Conservation (phyloP, 345 rosid species). For the Orychophragmus violaceus region DNA sequence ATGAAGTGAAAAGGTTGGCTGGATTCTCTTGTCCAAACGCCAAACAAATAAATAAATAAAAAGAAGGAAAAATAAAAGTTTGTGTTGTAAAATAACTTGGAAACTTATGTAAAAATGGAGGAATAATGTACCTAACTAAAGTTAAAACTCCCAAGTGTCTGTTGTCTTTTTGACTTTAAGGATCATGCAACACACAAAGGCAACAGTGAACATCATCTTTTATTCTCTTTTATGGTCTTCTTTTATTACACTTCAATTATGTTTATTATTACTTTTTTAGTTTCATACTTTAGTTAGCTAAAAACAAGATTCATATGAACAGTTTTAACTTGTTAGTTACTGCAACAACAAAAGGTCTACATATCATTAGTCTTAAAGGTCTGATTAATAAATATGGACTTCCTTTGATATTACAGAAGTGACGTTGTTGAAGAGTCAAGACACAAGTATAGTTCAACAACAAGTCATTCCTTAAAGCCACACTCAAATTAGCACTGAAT, state of each 20-base stretch:
- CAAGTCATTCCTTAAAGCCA: conserved; percentile 25
- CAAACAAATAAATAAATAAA: neutral
- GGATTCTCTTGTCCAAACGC: conserved; percentile 26
- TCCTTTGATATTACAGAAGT: neutral
- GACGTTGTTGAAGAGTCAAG: too few species aligned
- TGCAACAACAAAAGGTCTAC: neutral
- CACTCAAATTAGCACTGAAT: conserved; percentile 32
- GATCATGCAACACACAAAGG: conserved; percentile 31
- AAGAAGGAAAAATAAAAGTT: neutral
- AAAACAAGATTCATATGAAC: neutral
- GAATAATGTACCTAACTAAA: conserved; percentile 27
- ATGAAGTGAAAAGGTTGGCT: conserved; percentile 23
- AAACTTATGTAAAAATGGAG: conserved; percentile 27
- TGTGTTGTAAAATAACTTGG: conserved; percentile 22
- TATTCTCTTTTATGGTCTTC: conserved; percentile 1
- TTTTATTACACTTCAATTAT: neutral
- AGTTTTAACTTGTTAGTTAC: neutral
- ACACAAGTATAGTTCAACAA: too few species aligned
- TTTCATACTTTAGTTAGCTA: neutral
- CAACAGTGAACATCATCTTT: conserved; percentile 14
- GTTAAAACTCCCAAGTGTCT: conserved; percentile 28
- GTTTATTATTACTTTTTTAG: neutral
- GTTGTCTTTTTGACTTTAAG: conserved; percentile 27
- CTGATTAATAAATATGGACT: neutral
- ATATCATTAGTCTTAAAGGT: neutral